Evolutionary conservation across 202 grass and related monocot species (phyloP).

Genomic region (Zizania palustris): DNA sequence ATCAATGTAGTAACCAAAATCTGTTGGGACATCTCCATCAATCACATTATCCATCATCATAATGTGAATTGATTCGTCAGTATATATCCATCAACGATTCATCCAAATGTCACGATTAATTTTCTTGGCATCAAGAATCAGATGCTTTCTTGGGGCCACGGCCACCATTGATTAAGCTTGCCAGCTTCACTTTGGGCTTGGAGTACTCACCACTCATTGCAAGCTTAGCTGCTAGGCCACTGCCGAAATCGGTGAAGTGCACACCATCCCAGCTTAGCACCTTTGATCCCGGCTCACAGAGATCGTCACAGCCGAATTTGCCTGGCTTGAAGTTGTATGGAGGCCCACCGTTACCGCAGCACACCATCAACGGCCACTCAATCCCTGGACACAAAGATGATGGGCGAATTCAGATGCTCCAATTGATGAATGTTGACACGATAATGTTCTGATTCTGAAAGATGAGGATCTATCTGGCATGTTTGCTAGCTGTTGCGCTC

Average conservation of each 20-base stretch:
- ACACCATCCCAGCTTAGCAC: conserved; percentile 73
- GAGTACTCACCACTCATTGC: conserved; percentile 61
- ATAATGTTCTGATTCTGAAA: neutral
- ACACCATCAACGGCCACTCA: conserved; percentile 62
- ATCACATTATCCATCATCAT: neutral
- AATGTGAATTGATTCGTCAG: conserved; percentile 29
- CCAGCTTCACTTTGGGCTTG: conserved; percentile 56
- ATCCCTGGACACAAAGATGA: conserved; percentile 44
- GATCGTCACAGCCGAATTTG: conserved; percentile 35
- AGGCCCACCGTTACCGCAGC: conserved; percentile 65
- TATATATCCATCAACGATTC: conserved; percentile 1
- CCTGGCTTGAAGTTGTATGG: conserved; percentile 59
- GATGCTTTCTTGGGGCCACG: conserved; percentile 42
- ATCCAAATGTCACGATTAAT: neutral
- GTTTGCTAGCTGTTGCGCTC: neutral
- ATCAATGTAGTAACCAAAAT: conserved; percentile 36
- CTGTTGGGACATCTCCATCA: neutral
- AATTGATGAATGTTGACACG: neutral
- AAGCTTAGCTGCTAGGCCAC: conserved; percentile 49
- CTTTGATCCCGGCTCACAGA: conserved; percentile 48
- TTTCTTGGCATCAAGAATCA: conserved; percentile 39
- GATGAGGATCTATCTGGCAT: neutral
- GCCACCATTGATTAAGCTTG: conserved; percentile 51
- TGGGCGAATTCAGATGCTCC: neutral
- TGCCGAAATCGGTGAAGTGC: conserved; percentile 70